Conservation (phyloP, 2,329 filamentous ascomycete genomes). For the Falciphora oryzae region DNA sequence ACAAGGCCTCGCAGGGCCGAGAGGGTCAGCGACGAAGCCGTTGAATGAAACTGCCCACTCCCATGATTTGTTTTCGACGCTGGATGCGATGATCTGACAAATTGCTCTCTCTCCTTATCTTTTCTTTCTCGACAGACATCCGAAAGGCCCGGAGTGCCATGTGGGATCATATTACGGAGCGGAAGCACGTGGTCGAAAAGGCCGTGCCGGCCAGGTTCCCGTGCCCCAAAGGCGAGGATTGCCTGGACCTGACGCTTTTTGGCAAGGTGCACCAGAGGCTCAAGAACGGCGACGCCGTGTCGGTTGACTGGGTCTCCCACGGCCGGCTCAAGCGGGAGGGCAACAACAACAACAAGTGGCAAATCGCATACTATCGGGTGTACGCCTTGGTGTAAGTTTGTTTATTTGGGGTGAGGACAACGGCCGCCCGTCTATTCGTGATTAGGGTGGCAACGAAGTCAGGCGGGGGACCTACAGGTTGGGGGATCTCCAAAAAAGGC, state of each 20-base stretch:
- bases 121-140: conserved; percentile 28
- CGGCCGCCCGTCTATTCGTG: no score
- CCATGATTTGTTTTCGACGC: neutral
- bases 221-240: conserved; percentile 10
- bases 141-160: conserved; percentile 33
- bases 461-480: neutral
- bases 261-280: conserved; percentile 18
- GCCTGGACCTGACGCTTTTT: conserved; percentile 29
- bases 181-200: conserved; percentile 35
- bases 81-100: neutral
- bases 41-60: no score
- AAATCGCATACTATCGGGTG: conserved; percentile 2
- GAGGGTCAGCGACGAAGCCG: neutral
- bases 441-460: no score
- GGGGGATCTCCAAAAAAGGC: no score
- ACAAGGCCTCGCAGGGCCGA: neutral
- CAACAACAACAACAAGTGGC: neutral
- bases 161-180: conserved; percentile 35
- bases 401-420: no score
- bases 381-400: neutral
- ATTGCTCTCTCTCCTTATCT: neutral
- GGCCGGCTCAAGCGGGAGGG: neutral
- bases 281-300: neutral
- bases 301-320: neutral
- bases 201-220: conserved; percentile 35